Conservation (phyloP, 768 basidiomycete species). For the Candolleomyces aberdarensis region DNA sequence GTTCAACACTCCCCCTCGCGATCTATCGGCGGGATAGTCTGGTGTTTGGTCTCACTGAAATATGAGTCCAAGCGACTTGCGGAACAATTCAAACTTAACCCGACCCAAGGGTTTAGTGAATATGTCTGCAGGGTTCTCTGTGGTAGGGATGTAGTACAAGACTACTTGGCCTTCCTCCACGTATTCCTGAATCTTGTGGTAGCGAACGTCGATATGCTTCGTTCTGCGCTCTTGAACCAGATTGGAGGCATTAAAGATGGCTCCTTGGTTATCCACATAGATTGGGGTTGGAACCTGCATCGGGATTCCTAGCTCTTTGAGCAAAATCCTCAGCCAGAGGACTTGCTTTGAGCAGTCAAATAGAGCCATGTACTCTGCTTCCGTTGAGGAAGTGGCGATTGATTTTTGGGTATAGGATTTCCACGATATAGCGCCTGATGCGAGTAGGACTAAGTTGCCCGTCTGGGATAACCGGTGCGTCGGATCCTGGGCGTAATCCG, state of each 20-base stretch:
- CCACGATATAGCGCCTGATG: slow-evolving; percentile 16
- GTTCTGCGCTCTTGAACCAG: slow-evolving; percentile 10
- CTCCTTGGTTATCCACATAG: slow-evolving; percentile 13
- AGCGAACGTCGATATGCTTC: slow-evolving; percentile 29
- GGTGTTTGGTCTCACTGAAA: background rate
- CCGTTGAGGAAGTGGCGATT: slow-evolving; percentile 15
- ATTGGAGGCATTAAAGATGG: slow-evolving; percentile 11
- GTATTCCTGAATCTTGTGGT: slow-evolving; percentile 23
- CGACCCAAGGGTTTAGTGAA: slow-evolving; percentile 30
- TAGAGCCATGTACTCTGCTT: slow-evolving; percentile 23
- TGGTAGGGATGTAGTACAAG: slow-evolving; percentile 21
- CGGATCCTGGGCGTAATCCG: slow-evolving; percentile 9
- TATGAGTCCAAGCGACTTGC: background rate
- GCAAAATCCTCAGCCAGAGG: slow-evolving; percentile 7
- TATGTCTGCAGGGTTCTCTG: slow-evolving; percentile 32
- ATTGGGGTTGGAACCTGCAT: background rate
- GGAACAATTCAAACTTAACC: slow-evolving; percentile 4
- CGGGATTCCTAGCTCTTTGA: slow-evolving; percentile 2
- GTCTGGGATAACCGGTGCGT: slow-evolving; percentile 18
- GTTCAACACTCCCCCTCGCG: slow-evolving; percentile 4
- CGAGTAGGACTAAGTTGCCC: slow-evolving; percentile 18
- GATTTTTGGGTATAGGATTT: slow-evolving; percentile 13
- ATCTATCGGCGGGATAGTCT: background rate
- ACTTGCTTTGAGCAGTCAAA: slow-evolving; percentile 14
- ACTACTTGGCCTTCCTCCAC: slow-evolving; percentile 15